Base-by-base conservation (phyloP, 2,329 filamentous ascomycete species). In the Talaromyces piceae region DNA sequence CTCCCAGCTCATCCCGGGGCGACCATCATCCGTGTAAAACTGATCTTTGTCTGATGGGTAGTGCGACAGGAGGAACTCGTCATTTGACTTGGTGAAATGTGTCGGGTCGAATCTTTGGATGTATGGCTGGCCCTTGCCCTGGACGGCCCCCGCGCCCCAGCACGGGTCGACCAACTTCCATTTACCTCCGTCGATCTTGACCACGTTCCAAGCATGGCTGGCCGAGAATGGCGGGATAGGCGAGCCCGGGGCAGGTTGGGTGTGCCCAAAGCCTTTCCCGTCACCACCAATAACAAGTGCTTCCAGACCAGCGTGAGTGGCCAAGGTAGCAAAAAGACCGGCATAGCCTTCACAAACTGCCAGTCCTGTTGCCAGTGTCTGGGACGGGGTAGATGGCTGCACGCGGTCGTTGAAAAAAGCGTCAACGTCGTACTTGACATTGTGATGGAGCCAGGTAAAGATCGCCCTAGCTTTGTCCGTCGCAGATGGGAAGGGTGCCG, bases 371-470 rank as follows among this genome's bases (percentile, higher is more conserved):
- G 82, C 77, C 9, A 97, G 80, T 1, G 87, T 91, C 27, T 84
- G 81, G 28, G 83, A 80, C 0, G 89, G 85, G 0, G 82, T 85
- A 39, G 82, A 83, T 6, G 79, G 75, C 56, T 82, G 77, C 27
- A 95, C 73, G 44, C 75, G 82, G 30, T 83, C 80, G 51, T 77
- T 80, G 63, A 94, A 94, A 72, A 96, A 95, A 22, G 84, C 79
- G 23, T 81, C 77, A 0, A 83, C 82, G 64, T 97, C 88, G 66
- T 97, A 98, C 44, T 77, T 78, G 52, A 98, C 84, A 61, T 97
- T 97, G 68, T 97, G 84, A 69, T 97, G 91, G 37, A 91, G 82
- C 93, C 93, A 98, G 1, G 87, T 88, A 65, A 97, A 97, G 54
- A 98, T 88, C 2, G 83, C 89, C 25, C 93, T 80, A 2, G 93